phyloP scores from a whole-genome alignment of 75 land plant species.

The Cunninghamia lanceolata region DNA sequence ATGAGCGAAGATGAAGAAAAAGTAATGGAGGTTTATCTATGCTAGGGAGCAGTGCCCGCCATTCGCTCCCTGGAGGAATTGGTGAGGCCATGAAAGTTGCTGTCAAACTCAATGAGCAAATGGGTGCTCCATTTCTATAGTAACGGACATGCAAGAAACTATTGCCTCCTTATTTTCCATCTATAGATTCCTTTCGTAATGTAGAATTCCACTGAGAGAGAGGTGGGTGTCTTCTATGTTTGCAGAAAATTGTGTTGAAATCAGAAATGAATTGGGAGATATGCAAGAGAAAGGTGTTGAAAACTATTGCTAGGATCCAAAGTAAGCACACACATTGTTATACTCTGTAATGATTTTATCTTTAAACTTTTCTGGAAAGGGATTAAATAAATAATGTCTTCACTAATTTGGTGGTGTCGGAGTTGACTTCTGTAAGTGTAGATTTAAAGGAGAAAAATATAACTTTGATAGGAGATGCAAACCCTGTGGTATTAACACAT shows the following conservation, averaged over 20 bases:
- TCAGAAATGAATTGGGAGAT: background rate
- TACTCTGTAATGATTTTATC: no score
- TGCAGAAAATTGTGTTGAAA: no score
- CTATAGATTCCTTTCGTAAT: no score
- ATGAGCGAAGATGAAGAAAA: slow-evolving; percentile 65
- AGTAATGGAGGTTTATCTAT: slow-evolving; percentile 52
- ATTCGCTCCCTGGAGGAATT: slow-evolving; percentile 48
- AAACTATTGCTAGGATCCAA: background rate
- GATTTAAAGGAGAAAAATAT: slow-evolving; percentile 24
- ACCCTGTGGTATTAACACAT: slow-evolving; percentile 29
- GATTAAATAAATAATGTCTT: no score
- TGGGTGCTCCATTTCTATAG: background rate
- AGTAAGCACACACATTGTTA: background rate
- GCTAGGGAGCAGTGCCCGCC: slow-evolving; percentile 34
- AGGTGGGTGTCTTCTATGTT: no score
- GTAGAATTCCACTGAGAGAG: no score
- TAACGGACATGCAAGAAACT: no score
- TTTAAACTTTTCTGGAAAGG: no score
- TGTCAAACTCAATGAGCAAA: slow-evolving; percentile 46
- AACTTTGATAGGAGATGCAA: slow-evolving; percentile 36
- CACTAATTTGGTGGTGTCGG: slow-evolving; percentile 1
- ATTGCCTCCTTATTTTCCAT: no score
- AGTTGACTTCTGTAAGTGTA: slow-evolving; percentile 9
- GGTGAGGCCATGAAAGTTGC: slow-evolving; percentile 60
- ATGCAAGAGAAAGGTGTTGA: background rate